A percentile compares a stretch with the other conserved stretches of the same genome.
These are phyloP conservation scores for Royoungia palumana DNA, from an alignment of 768 basidiomycete species.

Conservation along the genomic window DNA sequence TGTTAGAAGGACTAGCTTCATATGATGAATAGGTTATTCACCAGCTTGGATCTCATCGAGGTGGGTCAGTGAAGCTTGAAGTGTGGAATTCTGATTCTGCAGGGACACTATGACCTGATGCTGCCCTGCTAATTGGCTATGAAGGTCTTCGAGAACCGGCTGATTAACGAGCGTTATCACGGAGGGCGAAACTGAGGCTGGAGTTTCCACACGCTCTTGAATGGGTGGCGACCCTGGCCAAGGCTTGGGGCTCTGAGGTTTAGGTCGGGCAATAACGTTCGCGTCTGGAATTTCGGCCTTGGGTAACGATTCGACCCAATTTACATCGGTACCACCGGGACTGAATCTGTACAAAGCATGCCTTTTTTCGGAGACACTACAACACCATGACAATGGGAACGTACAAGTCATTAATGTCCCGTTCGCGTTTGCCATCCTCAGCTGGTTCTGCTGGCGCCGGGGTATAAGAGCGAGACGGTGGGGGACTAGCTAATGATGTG, in stretches of 20 bases:
- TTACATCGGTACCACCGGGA: constrained; percentile 40
- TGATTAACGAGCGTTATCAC: background rate
- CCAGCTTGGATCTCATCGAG: constrained; percentile 33
- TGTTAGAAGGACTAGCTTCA: background rate
- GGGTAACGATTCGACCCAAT: constrained; percentile 63
- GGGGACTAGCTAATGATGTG: constrained; percentile 39
- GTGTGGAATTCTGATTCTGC: constrained; percentile 25
- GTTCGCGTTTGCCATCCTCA: constrained; percentile 42
- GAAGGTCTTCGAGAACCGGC: constrained; percentile 12
- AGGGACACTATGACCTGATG: constrained; percentile 17
- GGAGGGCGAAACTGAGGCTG: constrained; percentile 3
- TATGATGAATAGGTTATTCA: constrained; percentile 11
- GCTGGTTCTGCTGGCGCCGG: constrained; percentile 31
- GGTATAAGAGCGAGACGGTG: constrained; percentile 49
- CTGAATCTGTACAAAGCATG: constrained; percentile 39
- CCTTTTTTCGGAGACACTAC: constrained; percentile 3
- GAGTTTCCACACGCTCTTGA: constrained; percentile 9
- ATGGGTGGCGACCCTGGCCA: constrained; percentile 14
- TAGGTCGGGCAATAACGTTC: constrained; percentile 33
- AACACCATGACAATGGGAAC: constrained; percentile 26
- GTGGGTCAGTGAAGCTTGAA: constrained; percentile 25
- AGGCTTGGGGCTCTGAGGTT: constrained; percentile 22
- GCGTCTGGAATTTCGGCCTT: constrained; percentile 35
- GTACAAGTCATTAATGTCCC: constrained; percentile 63
- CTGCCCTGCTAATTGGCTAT: constrained; percentile 17